These are phyloP conservation scores for Babesia ovata DNA, from an alignment of 169 alveolate species.

Conservation along the genomic window DNA sequence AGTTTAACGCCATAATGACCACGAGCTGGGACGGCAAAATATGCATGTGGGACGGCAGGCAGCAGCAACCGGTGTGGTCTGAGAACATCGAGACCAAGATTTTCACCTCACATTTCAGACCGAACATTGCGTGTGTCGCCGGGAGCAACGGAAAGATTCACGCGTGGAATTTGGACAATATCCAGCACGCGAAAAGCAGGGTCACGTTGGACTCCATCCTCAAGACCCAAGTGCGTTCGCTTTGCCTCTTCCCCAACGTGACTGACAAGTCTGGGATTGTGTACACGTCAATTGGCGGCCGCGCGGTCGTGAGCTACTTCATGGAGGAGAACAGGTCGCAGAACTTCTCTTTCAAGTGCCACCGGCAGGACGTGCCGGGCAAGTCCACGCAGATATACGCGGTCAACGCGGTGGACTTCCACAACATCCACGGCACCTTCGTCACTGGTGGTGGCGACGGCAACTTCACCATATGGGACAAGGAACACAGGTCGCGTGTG, in stretches of 20 bases:
- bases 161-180: conserved; percentile 62
- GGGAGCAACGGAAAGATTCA: conserved; percentile 39
- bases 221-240: conserved; percentile 44
- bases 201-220: conserved; percentile 56
- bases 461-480: conserved; percentile 67
- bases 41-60: conserved; percentile 70
- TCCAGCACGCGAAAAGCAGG: conserved; percentile 51
- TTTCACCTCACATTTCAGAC: conserved; percentile 60
- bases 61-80: conserved; percentile 59
- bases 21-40: conserved; percentile 68
- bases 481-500: conserved; percentile 59
- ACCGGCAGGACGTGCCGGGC: conserved; percentile 51
- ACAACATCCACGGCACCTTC: conserved; percentile 60
- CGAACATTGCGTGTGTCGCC: conserved; percentile 62
- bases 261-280: conserved; percentile 46
- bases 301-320: conserved; percentile 64
- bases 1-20: conserved; percentile 45
- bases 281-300: conserved; percentile 63
- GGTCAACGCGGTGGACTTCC: conserved; percentile 70
- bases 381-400: conserved; percentile 42
- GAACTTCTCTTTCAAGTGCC: conserved; percentile 71
- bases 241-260: conserved; percentile 62
- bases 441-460: conserved; percentile 72
- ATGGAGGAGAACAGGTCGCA: conserved; percentile 34
- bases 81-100: conserved; percentile 56